phyloP scores from a whole-genome alignment of 768 basidiomycete species.

The Boletus pseudopeckii region DNA sequence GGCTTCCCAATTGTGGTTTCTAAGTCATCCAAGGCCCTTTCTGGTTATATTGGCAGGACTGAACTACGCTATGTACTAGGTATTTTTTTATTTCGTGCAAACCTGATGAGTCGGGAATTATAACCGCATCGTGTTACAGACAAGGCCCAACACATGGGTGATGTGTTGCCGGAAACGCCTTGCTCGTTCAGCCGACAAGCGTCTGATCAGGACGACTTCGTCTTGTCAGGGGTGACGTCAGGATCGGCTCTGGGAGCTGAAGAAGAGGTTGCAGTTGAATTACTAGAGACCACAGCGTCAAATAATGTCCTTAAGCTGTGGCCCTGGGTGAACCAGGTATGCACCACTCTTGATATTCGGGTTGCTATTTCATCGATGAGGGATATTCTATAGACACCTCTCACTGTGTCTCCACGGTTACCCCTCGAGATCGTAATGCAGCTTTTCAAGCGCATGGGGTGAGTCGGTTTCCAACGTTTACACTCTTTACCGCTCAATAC shows the following conservation, averaged over 20 bases:
- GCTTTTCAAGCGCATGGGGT: constrained; percentile 98
- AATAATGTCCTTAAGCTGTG: constrained; percentile 64
- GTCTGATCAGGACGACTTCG: constrained; percentile 51
- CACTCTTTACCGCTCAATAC: neutral
- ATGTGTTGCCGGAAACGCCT: constrained; percentile 57
- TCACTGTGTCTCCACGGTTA: constrained; percentile 88
- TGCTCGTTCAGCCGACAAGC: constrained; percentile 63
- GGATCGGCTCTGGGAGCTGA: constrained; percentile 57
- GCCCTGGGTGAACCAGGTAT: constrained; percentile 94
- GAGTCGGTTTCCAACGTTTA: constrained; percentile 30
- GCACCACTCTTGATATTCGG: neutral
- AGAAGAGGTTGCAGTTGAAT: constrained; percentile 64
- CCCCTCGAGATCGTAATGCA: constrained; percentile 98
- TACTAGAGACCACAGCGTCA: constrained; percentile 57
- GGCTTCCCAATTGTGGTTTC: constrained; percentile 87
- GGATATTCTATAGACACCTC: constrained; percentile 64
- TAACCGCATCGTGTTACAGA: constrained; percentile 43
- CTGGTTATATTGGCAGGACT: constrained; percentile 85
- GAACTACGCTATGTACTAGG: constrained; percentile 86
- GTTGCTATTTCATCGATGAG: constrained; percentile 1
- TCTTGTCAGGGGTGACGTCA: constrained; percentile 39
- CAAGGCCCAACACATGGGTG: constrained; percentile 61
- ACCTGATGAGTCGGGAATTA: neutral
- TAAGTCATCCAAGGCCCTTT: constrained; percentile 55
- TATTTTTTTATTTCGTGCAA: constrained; percentile 29